Base-by-base conservation (phyloP, 1,139 yeast genomes). In the Pichia sp. region DNA sequence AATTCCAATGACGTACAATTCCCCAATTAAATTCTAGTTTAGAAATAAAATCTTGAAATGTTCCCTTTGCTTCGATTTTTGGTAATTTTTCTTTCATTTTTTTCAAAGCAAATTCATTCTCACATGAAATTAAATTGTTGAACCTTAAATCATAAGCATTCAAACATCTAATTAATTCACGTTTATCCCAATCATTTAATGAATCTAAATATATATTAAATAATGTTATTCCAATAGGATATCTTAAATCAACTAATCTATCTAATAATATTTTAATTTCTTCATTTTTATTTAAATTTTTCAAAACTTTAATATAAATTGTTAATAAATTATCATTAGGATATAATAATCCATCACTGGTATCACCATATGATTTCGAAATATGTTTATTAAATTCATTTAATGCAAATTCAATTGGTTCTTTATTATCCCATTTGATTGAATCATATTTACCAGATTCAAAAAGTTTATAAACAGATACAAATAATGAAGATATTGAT, bases 331-430 rank as follows among this genome's bases (percentile, higher is more conserved):
- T 57, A 38, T 70, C 68, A 7, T 70, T 64, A 0, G 87, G 85
- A 37, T 64, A 63, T 4, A 77, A 51, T 4, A 59, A 47, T 5
- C 12, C 40, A 33, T 40, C 43, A 45, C 22, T 39, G 51, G 61
- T 68, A 35, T 63, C 60, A 4, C 59, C 60, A 41, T 59, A 55
- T 26, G 47, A 57, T 52, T 36, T 64, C 56, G 51, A 68, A 40
- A 49, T 66, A 55, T 65, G 61, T 46, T 42, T 59, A 47, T 74
- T 71, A 60, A 81, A 78, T 56, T 82, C 86, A 36, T 68, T 71
- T 6, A 80, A 70, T 0, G 85, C 81, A 16, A 80, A 67, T 51
- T 81, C 87, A 1, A 82, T 69, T 0, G 89, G 85, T 48, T 64
- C 42, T 6, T 34, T 22, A 12, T 37, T 39, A 5, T 43, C 47